Percentiles rank a stretch among this genome's conserved stretches.
Conservation (phyloP, 2,329 filamentous ascomycete species). For the Pseudogymnoascus sp. region DNA sequence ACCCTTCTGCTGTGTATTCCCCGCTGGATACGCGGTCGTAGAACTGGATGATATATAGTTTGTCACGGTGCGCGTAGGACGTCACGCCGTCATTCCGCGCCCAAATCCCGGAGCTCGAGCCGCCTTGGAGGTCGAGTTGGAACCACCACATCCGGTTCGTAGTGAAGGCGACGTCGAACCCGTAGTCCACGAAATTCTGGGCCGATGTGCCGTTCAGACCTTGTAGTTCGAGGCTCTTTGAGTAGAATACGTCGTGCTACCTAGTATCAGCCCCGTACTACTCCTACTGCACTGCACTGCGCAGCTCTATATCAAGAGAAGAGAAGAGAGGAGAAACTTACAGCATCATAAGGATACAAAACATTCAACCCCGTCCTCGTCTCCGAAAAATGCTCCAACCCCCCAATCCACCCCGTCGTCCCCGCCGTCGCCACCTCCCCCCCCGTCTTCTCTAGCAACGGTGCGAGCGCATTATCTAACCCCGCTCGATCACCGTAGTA, state of each 20-base stretch:
- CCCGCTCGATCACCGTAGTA: neutral
- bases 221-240: slow-evolving; percentile 48
- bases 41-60: slow-evolving; percentile 54
- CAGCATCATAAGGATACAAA: neutral
- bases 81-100: slow-evolving; percentile 42
- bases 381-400: neutral
- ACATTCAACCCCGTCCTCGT: neutral
- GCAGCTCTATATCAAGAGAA: too few relatives aligned
- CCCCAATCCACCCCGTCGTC: neutral
- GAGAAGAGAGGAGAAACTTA: neutral
- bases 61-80: slow-evolving; percentile 55
- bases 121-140: slow-evolving; percentile 56
- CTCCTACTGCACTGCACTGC: too few relatives aligned
- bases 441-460: neutral
- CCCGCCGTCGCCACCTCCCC: neutral
- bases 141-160: slow-evolving; percentile 48
- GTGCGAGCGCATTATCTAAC: neutral
- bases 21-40: slow-evolving; percentile 46
- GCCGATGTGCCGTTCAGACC: slow-evolving; percentile 39
- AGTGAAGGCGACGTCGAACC: slow-evolving; percentile 47
- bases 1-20: neutral
- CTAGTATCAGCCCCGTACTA: too few relatives aligned
- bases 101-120: slow-evolving; percentile 35
- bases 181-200: slow-evolving; percentile 33
- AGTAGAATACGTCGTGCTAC: slow-evolving; percentile 45